A percentile compares a stretch with the other conserved stretches of the same genome.
These are phyloP conservation scores for Ploettnerulaceae sp. DNA, from an alignment of 2,329 filamentous ascomycete species.

Conservation along the genomic window DNA sequence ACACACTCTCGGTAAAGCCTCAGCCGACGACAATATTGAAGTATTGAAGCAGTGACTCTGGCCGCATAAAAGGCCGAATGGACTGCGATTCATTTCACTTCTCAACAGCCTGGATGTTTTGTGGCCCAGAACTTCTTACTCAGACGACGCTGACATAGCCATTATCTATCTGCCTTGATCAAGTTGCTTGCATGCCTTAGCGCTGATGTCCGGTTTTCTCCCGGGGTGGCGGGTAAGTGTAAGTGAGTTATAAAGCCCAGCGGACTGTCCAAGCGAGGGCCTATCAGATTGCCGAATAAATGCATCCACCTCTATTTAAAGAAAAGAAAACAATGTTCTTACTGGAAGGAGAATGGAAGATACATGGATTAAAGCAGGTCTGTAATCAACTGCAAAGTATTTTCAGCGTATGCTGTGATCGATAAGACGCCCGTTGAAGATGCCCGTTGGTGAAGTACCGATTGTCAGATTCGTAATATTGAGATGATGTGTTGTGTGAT, in stretches of 20 bases:
- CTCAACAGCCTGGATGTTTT: neutral
- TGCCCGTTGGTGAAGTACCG: constrained; percentile 1
- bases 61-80: constrained; percentile 3
- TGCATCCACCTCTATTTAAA: constrained; percentile 13
- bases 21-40: too few species aligned
- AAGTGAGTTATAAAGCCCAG: constrained; percentile 2
- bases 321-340: constrained; percentile 8
- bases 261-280: constrained; percentile 6
- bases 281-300: constrained; percentile 7
- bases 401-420: neutral
- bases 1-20: too few species aligned
- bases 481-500: constrained; percentile 1
- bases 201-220: constrained; percentile 9
- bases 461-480: neutral
- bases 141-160: constrained; percentile 6
- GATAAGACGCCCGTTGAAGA: neutral
- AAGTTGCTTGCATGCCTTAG: constrained; percentile 10
- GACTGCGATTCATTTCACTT: neutral
- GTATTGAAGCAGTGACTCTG: too few species aligned
- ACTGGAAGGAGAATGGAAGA: neutral
- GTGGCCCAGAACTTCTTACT: constrained; percentile 5
- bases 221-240: neutral
- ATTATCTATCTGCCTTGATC: neutral
- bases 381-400: neutral
- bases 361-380: neutral